These are phyloP conservation scores for Metarhizium brunneum DNA, from an alignment of 2,329 filamentous ascomycete species.

Conservation along the genomic window DNA sequence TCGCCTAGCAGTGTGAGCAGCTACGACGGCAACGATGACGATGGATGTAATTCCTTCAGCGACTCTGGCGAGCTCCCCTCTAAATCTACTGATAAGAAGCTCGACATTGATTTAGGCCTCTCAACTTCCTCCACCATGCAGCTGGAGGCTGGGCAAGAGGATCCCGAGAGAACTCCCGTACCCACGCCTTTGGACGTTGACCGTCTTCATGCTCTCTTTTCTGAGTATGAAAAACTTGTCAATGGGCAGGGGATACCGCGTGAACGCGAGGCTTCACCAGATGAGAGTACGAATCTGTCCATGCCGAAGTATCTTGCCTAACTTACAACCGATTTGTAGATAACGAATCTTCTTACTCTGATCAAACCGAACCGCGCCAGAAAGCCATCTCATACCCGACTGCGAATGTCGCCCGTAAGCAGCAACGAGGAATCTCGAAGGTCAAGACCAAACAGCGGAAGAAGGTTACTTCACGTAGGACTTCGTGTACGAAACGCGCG, in stretches of 20 bases:
- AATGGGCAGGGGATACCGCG: too few species aligned
- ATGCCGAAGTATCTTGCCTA: neutral
- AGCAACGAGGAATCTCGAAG: conserved; percentile 1
- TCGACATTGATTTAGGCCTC: neutral
- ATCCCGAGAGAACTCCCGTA: neutral
- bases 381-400: too few species aligned
- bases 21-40: neutral
- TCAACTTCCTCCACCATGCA: neutral
- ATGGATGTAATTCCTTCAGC: neutral
- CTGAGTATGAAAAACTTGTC: too few species aligned
- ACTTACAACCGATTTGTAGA: neutral
- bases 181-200: neutral
- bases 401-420: neutral
- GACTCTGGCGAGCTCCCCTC: neutral
- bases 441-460: neutral
- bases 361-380: neutral
- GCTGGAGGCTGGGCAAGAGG: neutral
- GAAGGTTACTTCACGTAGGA: neutral
- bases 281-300: neutral
- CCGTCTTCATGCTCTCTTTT: neutral
- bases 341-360: neutral
- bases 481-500: neutral
- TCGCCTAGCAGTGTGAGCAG: neutral
- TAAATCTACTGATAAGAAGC: neutral
- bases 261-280: neutral